Conservation (phyloP, 2,329 filamentous ascomycete genomes). For the Colletotrichum cuscutae region DNA sequence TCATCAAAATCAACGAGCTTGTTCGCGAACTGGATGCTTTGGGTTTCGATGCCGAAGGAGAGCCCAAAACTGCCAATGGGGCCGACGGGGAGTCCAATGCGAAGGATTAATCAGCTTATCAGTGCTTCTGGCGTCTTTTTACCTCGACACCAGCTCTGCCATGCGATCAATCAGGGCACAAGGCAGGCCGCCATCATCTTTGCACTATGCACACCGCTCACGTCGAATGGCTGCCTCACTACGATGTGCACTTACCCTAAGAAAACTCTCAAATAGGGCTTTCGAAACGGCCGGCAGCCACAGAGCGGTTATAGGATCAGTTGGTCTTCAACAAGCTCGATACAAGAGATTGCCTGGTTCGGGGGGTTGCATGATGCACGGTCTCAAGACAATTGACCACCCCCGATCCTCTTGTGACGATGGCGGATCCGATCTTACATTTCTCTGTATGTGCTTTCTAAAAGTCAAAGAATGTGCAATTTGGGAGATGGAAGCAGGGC, state of each 20-base stretch:
- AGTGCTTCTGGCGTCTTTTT: neutral
- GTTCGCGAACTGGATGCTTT: conserved; percentile 87
- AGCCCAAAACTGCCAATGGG: conserved; percentile 54
- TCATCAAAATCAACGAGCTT: conserved; percentile 96
- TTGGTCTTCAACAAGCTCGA: neutral
- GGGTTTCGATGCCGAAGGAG: conserved; percentile 84
- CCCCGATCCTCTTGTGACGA: neutral
- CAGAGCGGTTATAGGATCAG: too few species aligned
- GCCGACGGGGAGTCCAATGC: neutral
- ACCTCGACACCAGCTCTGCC: neutral
- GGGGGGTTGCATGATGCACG: neutral
- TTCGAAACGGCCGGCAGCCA: neutral
- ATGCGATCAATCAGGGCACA: neutral
- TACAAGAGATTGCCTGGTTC: neutral
- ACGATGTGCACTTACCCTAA: neutral
- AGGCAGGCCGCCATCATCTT: neutral
- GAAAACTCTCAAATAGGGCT: neutral
- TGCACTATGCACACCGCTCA: neutral
- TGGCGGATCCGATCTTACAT: neutral
- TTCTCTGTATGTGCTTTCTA: neutral
- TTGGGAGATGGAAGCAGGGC: neutral
- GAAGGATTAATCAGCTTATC: neutral
- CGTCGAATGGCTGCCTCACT: neutral
- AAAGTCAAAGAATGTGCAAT: neutral
- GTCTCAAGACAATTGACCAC: neutral